Conservation (phyloP, 2,329 filamentous ascomycete species). For the Cladosporium colombiae region DNA sequence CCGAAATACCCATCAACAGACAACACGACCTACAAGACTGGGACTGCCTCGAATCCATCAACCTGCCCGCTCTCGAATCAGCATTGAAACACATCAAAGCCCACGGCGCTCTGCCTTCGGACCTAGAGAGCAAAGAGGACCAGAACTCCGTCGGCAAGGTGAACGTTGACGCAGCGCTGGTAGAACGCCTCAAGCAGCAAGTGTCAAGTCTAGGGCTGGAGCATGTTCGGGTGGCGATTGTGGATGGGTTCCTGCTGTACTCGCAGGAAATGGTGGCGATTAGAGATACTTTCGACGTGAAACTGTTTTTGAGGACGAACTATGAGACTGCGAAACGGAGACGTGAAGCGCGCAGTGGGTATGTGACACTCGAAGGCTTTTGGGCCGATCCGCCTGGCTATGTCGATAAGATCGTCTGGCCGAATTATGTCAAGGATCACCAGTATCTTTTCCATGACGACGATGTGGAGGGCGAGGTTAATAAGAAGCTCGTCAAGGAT, state of each 20-base stretch:
- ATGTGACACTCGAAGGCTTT: constrained; percentile 81
- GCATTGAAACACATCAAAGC: constrained; percentile 70
- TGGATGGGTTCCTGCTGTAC: constrained; percentile 90
- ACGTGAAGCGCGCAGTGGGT: constrained; percentile 69
- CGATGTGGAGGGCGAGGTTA: constrained; percentile 62
- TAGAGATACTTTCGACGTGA: constrained; percentile 67
- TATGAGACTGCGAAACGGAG: constrained; percentile 64
- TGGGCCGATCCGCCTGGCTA: constrained; percentile 95
- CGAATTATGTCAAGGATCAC: constrained; percentile 83
- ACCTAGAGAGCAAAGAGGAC: constrained; percentile 59
- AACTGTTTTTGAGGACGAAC: constrained; percentile 73
- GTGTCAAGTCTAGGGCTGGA: constrained; percentile 30
- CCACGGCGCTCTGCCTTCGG: constrained; percentile 62
- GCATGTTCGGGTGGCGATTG: constrained; percentile 60
- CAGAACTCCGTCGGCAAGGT: constrained; percentile 52
- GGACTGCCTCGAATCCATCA: constrained; percentile 82
- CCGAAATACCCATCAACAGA: constrained; percentile 56
- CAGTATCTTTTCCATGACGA: constrained; percentile 73
- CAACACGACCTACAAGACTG: constrained; percentile 70
- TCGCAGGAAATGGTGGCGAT: constrained; percentile 57
- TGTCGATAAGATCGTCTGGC: constrained; percentile 93
- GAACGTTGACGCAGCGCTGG: constrained; percentile 39
- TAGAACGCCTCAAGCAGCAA: constrained; percentile 35
- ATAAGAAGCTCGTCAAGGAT: constrained; percentile 42
- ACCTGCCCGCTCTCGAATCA: constrained; percentile 66